A percentile compares a stretch with the other conserved stretches of the same genome.
These are phyloP conservation scores for Rhytidiadelphus loreus DNA, from an alignment of 225 moss, liverwort and hornwort species.

Conservation along the genomic window DNA sequence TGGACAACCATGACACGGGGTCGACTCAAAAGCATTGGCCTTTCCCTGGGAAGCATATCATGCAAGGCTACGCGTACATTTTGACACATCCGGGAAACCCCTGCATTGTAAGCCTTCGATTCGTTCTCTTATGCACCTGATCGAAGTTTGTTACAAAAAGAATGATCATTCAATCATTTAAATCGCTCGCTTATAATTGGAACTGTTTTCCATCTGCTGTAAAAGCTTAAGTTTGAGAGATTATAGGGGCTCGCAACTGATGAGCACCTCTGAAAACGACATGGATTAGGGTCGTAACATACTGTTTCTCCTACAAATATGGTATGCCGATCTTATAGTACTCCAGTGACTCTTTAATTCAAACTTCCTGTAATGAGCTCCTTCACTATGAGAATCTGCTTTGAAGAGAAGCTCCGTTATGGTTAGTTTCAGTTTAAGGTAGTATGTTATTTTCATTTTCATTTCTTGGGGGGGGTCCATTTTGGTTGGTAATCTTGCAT, in stretches of 20 bases:
- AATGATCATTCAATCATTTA: too few species aligned
- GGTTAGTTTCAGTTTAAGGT: neutral
- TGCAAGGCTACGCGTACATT: conserved; percentile 93
- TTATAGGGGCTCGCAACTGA: neutral
- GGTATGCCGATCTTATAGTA: neutral
- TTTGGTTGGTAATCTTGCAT: neutral
- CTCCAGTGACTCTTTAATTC: neutral
- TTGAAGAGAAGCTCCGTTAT: neutral
- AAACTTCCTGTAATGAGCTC: neutral
- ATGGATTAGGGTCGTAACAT: neutral
- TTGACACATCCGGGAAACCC: conserved; percentile 81
- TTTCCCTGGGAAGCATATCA: conserved; percentile 57
- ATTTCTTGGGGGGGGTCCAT: neutral
- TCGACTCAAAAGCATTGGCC: conserved; percentile 84
- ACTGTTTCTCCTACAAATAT: neutral
- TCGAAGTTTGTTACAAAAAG: neutral
- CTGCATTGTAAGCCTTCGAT: conserved; percentile 49
- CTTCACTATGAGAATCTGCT: neutral
- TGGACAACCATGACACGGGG: conserved; percentile 93
- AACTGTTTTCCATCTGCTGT: neutral
- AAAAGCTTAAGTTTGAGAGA: neutral
- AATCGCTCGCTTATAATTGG: neutral
- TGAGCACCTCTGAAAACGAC: neutral
- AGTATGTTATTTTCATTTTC: neutral
- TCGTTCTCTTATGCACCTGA: neutral